These are phyloP conservation scores for Lactarius sp. DNA, from an alignment of 768 basidiomycete species.

Conservation along the genomic window DNA sequence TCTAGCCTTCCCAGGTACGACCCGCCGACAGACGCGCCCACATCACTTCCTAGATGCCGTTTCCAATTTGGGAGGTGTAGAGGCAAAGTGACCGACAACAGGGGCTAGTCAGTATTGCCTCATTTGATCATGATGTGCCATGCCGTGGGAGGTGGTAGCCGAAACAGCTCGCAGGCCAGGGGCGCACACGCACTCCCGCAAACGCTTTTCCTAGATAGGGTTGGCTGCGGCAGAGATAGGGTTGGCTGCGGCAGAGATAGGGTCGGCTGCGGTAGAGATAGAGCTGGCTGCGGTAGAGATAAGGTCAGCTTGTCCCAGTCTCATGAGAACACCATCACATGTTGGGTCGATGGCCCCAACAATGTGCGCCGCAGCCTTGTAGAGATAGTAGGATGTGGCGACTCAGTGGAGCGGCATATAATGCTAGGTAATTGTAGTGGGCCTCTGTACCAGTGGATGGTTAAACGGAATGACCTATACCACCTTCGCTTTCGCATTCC, in stretches of 20 bases:
- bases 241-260: no score
- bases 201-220: not conserved
- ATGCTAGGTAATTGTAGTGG: not conserved
- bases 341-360: not conserved
- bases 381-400: not conserved
- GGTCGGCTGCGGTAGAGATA: not conserved
- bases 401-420: not conserved
- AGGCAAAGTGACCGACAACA: not conserved
- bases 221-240: no score
- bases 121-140: not conserved
- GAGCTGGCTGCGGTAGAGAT: not conserved
- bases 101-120: conserved; percentile 7
- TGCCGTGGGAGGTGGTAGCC: not conserved
- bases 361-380: not conserved
- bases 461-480: not conserved
- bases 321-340: conserved; percentile 10
- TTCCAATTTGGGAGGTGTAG: not conserved
- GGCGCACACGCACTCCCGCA: not conserved
- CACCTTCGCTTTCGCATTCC: not conserved
- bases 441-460: not conserved
- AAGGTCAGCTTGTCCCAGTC: not conserved
- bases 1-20: not conserved
- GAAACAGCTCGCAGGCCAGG: not conserved
- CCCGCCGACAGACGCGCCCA: not conserved
- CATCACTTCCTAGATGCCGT: conserved; percentile 14